These are phyloP conservation scores for Herpetospermum pedunculosum DNA, from an alignment of 306 rosid species.

Conservation along the genomic window DNA sequence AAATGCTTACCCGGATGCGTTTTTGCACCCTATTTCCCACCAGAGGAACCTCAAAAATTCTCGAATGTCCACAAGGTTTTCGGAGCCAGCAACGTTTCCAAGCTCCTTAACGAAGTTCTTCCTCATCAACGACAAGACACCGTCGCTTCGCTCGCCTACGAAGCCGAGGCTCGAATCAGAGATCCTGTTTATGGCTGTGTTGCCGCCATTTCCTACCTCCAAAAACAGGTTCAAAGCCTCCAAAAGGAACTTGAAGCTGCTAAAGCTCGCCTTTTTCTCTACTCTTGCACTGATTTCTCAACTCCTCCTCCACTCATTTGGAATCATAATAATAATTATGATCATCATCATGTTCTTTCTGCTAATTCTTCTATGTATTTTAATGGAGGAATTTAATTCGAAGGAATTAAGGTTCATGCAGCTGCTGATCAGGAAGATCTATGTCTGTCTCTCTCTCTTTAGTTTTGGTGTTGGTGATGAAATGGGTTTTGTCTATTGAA, in stretches of 20 bases:
- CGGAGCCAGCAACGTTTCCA: slow-evolving; percentile 91
- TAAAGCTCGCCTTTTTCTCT: slow-evolving; percentile 65
- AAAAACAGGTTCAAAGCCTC: slow-evolving; percentile 77
- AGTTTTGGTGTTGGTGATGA: neutral
- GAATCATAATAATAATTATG: neutral
- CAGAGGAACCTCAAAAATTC: slow-evolving; percentile 92
- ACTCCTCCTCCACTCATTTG: slow-evolving; percentile 9
- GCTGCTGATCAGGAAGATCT: neutral
- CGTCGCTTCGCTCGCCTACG: slow-evolving; percentile 82
- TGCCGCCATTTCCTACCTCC: slow-evolving; percentile 83
- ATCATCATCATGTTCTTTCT: neutral
- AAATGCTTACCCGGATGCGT: slow-evolving; percentile 87
- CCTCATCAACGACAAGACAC: slow-evolving; percentile 91
- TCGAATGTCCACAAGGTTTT: slow-evolving; percentile 91
- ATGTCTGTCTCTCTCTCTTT: neutral
- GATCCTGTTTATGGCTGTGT: slow-evolving; percentile 95
- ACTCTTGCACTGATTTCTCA: slow-evolving; percentile 42
- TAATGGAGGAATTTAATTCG: slow-evolving; percentile 28
- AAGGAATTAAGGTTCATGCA: neutral
- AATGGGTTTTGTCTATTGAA: neutral
- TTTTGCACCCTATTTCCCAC: slow-evolving; percentile 89
- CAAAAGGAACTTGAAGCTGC: slow-evolving; percentile 90
- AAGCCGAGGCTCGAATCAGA: slow-evolving; percentile 84
- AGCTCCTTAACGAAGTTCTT: slow-evolving; percentile 83
- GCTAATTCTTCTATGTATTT: slow-evolving; percentile 18